Percentiles rank a stretch among this genome's conserved stretches.
phyloP scores from a whole-genome alignment of 1,284 basidiomycete genomes.

The Papiliotrema terrestris region DNA sequence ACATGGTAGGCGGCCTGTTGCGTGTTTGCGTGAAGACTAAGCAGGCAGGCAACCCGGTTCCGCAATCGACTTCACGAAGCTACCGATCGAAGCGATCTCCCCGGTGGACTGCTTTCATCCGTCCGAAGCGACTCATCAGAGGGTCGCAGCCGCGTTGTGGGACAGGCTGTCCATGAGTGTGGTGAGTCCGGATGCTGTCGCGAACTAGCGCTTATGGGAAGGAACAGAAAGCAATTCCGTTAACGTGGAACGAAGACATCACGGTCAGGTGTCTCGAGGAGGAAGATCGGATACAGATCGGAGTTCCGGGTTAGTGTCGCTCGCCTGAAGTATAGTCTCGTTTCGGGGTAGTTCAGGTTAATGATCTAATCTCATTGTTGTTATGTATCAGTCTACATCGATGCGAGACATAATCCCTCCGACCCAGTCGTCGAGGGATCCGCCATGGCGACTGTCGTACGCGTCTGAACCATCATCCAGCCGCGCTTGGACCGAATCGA shows the following conservation, averaged over 20 bases:
- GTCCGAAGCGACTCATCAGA: slow-evolving; percentile 39
- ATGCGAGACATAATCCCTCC: background rate
- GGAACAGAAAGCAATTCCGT: slow-evolving; percentile 32
- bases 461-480: background rate
- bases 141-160: slow-evolving; percentile 48
- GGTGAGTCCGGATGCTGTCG: slow-evolving; percentile 15
- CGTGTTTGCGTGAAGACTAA: slow-evolving; percentile 2
- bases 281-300: background rate
- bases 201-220: slow-evolving; percentile 3
- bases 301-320: background rate
- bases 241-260: slow-evolving; percentile 40
- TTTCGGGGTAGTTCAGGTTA: no score
- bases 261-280: slow-evolving; percentile 27
- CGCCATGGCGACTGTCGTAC: background rate
- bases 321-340: no score
- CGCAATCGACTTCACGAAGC: slow-evolving; percentile 40
- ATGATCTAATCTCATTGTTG: no score
- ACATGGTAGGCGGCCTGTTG: slow-evolving; percentile 25
- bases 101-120: slow-evolving; percentile 51
- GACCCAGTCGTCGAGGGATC: background rate
- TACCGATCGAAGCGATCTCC: slow-evolving; percentile 45
- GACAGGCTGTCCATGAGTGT: slow-evolving; percentile 38
- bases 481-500: slow-evolving; percentile 1
- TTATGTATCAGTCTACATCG: no score
- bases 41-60: slow-evolving; percentile 44